Conservation (phyloP, 139 green algal genomes). For the Closterium sp. region DNA sequence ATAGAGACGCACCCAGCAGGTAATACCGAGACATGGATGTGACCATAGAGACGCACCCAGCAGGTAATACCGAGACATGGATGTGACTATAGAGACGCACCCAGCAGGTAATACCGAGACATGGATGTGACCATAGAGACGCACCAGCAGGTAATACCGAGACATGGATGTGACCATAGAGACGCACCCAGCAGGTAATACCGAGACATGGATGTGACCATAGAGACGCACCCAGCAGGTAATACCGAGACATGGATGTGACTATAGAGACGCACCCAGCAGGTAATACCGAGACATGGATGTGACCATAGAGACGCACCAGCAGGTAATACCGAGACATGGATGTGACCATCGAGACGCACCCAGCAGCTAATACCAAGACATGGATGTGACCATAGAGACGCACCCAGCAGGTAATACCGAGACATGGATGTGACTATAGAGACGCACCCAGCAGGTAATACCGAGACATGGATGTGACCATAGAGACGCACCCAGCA, state of each 20-base stretch:
- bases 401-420: slow-evolving; percentile 45
- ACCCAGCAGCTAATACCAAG: slow-evolving; percentile 21
- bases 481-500: slow-evolving; percentile 39
- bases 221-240: slow-evolving; percentile 47
- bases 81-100: no score
- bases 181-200: slow-evolving; percentile 39
- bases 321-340: slow-evolving; percentile 14
- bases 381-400: slow-evolving; percentile 30
- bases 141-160: slow-evolving; percentile 27
- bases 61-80: slow-evolving; percentile 34
- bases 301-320: slow-evolving; percentile 39
- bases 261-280: no score
- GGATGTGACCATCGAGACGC: slow-evolving; percentile 42
- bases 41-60: slow-evolving; percentile 36
- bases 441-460: no score
- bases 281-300: slow-evolving; percentile 12
- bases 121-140: slow-evolving; percentile 39
- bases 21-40: slow-evolving; percentile 14
- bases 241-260: neutral
- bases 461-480: slow-evolving; percentile 19
- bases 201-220: slow-evolving; percentile 12
- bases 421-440: neutral
- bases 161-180: slow-evolving; percentile 29
- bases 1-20: slow-evolving; percentile 43
- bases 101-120: no score